Percentiles rank a stretch among this genome's conserved stretches.
phyloP scores from a whole-genome alignment of 164 flowering plant species.

The Vitis cinerea region DNA sequence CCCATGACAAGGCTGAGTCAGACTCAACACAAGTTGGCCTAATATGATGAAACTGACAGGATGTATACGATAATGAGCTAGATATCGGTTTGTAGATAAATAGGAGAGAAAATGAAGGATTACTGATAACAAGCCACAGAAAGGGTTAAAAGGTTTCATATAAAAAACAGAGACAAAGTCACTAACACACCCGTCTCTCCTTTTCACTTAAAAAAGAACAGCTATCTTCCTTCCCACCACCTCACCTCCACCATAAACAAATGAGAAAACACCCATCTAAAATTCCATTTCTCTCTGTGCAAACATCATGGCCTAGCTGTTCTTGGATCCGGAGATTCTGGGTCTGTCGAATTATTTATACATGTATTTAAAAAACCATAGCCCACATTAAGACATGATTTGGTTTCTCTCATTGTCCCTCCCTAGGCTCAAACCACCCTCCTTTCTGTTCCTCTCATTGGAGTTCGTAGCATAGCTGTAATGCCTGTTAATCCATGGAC shows the following conservation, averaged over 20 bases:
- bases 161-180: slow-evolving; percentile 24
- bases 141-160: slow-evolving; percentile 16
- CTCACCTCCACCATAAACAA: slow-evolving; percentile 40
- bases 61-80: background rate
- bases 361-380: slow-evolving; percentile 16
- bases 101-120: slow-evolving; percentile 6
- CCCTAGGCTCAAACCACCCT: slow-evolving; percentile 23
- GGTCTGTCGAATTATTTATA: slow-evolving; percentile 29
- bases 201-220: slow-evolving; percentile 25
- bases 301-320: slow-evolving; percentile 81
- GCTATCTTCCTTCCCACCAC: slow-evolving; percentile 18
- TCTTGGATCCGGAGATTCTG: slow-evolving; percentile 91
- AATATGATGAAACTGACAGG: slow-evolving; percentile 7
- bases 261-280: slow-evolving; percentile 35
- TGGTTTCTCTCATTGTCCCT: slow-evolving; percentile 35
- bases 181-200: slow-evolving; percentile 22
- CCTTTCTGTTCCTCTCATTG: slow-evolving; percentile 24
- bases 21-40: slow-evolving; percentile 5
- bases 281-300: slow-evolving; percentile 54
- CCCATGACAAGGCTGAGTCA: slow-evolving; percentile 10
- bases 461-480: slow-evolving; percentile 37
- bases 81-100: background rate
- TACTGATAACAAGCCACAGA: background rate
- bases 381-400: slow-evolving; percentile 61
- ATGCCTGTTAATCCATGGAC: slow-evolving; percentile 49